These are phyloP conservation scores for Globisporangium orthogonon DNA, from an alignment of 352 stramenopile species.

Conservation along the genomic window DNA sequence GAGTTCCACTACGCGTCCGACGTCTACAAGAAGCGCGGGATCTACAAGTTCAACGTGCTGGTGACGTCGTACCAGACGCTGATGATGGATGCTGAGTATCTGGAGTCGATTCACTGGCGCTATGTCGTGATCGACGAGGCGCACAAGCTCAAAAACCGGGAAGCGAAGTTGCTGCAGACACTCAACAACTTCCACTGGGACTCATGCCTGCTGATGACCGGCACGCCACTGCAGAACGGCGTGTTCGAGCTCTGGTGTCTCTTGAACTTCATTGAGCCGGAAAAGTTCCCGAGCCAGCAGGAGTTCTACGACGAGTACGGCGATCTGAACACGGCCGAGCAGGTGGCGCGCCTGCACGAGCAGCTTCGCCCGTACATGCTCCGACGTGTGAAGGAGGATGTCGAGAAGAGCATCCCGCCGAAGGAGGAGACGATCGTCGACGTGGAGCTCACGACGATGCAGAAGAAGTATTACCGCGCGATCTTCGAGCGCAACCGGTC, in stretches of 20 bases:
- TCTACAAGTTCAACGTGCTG: constrained; percentile 95
- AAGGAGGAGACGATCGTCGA: constrained; percentile 99
- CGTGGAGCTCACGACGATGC: constrained; percentile 99
- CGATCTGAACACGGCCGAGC: constrained; percentile 92
- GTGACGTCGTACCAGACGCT: constrained; percentile 97
- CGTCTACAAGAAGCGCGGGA: constrained; percentile 56
- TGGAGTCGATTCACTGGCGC: constrained; percentile 93
- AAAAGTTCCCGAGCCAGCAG: constrained; percentile 93
- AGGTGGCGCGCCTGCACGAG: constrained; percentile 95
- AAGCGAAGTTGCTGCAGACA: constrained; percentile 91
- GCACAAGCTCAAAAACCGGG: constrained; percentile 98
- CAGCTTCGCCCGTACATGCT: constrained; percentile 98
- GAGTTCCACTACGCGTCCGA: constrained; percentile 95
- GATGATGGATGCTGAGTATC: constrained; percentile 91
- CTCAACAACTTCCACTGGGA: constrained; percentile 83
- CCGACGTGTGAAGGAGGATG: constrained; percentile 99
- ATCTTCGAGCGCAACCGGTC: constrained; percentile 98
- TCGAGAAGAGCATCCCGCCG: constrained; percentile 98
- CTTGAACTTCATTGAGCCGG: constrained; percentile 97
- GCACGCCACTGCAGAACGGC: constrained; percentile 99
- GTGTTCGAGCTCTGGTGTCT: constrained; percentile 99
- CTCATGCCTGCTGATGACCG: constrained; percentile 94
- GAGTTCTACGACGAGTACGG: constrained; percentile 96
- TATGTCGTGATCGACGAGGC: constrained; percentile 98
- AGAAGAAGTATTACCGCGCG: constrained; percentile 95